Percentiles rank a stretch among this genome's conserved stretches.
phyloP scores from a whole-genome alignment of 352 stramenopile genomes.

The Globisporangium radiosum region DNA sequence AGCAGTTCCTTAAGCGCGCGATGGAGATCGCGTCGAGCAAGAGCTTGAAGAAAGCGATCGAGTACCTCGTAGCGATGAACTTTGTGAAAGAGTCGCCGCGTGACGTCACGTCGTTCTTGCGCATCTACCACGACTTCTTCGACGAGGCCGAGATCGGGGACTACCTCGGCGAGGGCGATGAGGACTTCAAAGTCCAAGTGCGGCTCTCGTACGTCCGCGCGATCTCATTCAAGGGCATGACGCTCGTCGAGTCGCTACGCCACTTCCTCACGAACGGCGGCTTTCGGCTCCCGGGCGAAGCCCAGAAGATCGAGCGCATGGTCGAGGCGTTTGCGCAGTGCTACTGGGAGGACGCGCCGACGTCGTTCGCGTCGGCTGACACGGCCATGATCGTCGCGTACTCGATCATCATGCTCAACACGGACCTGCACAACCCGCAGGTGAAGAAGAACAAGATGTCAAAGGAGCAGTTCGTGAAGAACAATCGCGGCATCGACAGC shows the following conservation, averaged over 20 bases:
- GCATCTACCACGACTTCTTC: slow-evolving; percentile 91
- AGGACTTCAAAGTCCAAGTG: slow-evolving; percentile 89
- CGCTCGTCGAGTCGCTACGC: slow-evolving; percentile 93
- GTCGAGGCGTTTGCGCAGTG: slow-evolving; percentile 96
- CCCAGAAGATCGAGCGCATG: slow-evolving; percentile 98
- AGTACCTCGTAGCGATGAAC: slow-evolving; percentile 83
- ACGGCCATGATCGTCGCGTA: slow-evolving; percentile 89
- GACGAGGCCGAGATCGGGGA: slow-evolving; percentile 91
- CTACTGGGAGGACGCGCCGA: slow-evolving; percentile 94
- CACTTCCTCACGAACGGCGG: slow-evolving; percentile 97
- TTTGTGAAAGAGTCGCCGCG: slow-evolving; percentile 78
- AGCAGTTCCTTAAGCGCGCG: slow-evolving; percentile 70
- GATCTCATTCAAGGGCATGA: slow-evolving; percentile 97
- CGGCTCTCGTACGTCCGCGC: slow-evolving; percentile 93
- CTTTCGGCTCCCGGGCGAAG: slow-evolving; percentile 96
- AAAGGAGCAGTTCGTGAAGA: slow-evolving; percentile 96
- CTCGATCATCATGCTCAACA: slow-evolving; percentile 90
- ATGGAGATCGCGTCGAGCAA: slow-evolving; percentile 80
- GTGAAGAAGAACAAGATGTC: slow-evolving; percentile 96
- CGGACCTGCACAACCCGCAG: slow-evolving; percentile 85
- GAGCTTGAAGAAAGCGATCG: slow-evolving; percentile 83
- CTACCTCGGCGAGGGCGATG: slow-evolving; percentile 91
- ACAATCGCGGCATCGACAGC: slow-evolving; percentile 92
- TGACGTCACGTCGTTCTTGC: slow-evolving; percentile 93
- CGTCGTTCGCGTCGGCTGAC: slow-evolving; percentile 68